Percentiles rank a stretch among this genome's conserved stretches.
phyloP scores from a whole-genome alignment of 2,329 filamentous ascomycete species.

The Xylaria sp. region DNA sequence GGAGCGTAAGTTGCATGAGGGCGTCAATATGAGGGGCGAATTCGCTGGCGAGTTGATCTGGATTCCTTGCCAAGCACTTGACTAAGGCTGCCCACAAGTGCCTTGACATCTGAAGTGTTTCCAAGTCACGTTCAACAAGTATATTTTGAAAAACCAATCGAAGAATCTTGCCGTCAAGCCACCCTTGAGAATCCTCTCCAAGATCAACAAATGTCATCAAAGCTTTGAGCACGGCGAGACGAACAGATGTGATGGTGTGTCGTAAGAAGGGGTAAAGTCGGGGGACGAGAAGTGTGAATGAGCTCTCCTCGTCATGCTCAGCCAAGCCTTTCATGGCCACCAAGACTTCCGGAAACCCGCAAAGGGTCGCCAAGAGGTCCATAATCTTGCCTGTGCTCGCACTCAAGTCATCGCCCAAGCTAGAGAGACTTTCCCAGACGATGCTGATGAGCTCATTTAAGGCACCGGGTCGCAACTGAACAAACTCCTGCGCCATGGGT shows the following conservation, averaged over 20 bases:
- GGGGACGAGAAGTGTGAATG: constrained; percentile 91
- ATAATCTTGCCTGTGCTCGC: constrained; percentile 98
- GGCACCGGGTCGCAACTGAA: constrained; percentile 80
- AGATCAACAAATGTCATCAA: constrained; percentile 92
- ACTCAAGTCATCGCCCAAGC: constrained; percentile 95
- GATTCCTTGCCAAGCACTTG: constrained; percentile 71
- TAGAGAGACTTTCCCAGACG: constrained; percentile 96
- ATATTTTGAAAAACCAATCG: constrained; percentile 95
- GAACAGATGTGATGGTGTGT: constrained; percentile 96
- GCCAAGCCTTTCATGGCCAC: constrained; percentile 94
- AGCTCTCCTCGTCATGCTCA: constrained; percentile 82
- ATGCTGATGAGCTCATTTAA: constrained; percentile 88
- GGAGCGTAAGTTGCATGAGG: constrained; percentile 85
- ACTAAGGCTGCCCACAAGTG: constrained; percentile 88
- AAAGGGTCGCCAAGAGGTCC: constrained; percentile 95
- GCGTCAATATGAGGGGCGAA: constrained; percentile 80
- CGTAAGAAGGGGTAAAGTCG: constrained; percentile 94
- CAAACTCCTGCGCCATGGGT: constrained; percentile 94
- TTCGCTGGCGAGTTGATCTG: constrained; percentile 74
- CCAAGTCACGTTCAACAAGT: constrained; percentile 88
- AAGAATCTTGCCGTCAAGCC: constrained; percentile 90
- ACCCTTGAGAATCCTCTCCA: constrained; percentile 83
- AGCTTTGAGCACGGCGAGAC: constrained; percentile 90
- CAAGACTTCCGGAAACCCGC: constrained; percentile 91
- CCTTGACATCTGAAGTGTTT: constrained; percentile 82